Evolutionary conservation across 1,139 yeast species (phyloP).

Genomic region (Eremothecium cymbalariae): DNA sequence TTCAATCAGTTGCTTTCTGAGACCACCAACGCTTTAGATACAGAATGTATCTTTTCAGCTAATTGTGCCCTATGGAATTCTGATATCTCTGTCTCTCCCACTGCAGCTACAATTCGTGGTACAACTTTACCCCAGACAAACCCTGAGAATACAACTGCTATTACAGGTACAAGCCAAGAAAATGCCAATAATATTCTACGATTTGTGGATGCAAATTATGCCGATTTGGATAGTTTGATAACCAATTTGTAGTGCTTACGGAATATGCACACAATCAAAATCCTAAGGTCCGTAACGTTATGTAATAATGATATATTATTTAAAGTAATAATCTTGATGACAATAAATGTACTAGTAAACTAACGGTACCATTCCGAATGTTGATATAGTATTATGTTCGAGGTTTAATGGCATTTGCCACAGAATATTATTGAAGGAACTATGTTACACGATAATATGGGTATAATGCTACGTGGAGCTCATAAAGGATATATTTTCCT

Average conservation of each 20-base stretch:
- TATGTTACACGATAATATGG: too few relatives aligned
- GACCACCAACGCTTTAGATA: conserved; percentile 5
- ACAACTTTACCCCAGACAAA: too few relatives aligned
- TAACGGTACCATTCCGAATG: too few relatives aligned
- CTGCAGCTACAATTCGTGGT: too few relatives aligned
- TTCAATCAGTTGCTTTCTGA: conserved; percentile 11
- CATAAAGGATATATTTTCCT: too few relatives aligned
- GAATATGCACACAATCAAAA: neutral
- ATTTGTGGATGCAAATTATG: conserved; percentile 8
- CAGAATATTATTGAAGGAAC: too few relatives aligned
- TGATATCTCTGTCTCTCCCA: neutral
- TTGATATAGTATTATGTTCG: too few relatives aligned
- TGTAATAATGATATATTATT: conserved; percentile 1
- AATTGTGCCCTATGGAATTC: neutral
- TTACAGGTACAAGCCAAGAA: too few relatives aligned
- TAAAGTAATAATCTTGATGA: conserved; percentile 1
- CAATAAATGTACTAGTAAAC: conserved; percentile 1
- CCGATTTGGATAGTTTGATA: conserved; percentile 28
- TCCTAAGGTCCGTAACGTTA: neutral
- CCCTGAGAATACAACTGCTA: too few relatives aligned
- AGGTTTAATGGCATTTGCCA: too few relatives aligned
- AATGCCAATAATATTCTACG: too few relatives aligned
- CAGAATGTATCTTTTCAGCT: neutral
- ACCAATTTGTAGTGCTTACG: conserved; percentile 6
- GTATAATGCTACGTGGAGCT: too few relatives aligned